Evolutionary conservation across 2,329 filamentous ascomycete species (phyloP).

Genomic region (Hortaea werneckii): DNA sequence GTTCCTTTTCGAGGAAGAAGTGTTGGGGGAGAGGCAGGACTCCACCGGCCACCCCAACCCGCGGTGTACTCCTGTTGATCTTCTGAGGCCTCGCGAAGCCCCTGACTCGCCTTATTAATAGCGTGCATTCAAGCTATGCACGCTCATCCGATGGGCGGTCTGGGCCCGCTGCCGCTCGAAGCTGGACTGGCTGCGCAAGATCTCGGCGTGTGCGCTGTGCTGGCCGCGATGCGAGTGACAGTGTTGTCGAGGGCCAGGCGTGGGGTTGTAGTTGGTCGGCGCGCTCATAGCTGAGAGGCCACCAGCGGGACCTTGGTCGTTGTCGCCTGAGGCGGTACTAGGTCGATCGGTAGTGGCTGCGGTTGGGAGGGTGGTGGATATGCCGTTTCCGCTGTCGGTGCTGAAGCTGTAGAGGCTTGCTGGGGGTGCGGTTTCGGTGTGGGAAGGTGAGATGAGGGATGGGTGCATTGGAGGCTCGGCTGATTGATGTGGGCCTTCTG

Average conservation of each 20-base stretch:
- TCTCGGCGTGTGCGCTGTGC: slow-evolving; percentile 16
- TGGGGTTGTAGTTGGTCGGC: too few species aligned
- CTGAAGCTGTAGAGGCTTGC: slow-evolving; percentile 22
- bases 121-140: slow-evolving; percentile 16
- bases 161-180: slow-evolving; percentile 11
- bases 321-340: slow-evolving; percentile 5
- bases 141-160: slow-evolving; percentile 15
- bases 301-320: slow-evolving; percentile 1
- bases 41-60: too few species aligned
- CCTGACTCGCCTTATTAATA: slow-evolving; percentile 7
- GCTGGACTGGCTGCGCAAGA: slow-evolving; percentile 14
- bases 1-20: too few species aligned
- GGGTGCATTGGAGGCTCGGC: background rate
- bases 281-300: too few species aligned
- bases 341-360: slow-evolving; percentile 2
- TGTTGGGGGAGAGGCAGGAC: too few species aligned
- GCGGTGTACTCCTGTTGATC: too few species aligned
- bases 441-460: slow-evolving; percentile 9
- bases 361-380: slow-evolving; percentile 6
- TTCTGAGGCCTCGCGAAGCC: too few species aligned
- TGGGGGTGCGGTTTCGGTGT: slow-evolving; percentile 6
- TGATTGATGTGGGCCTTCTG: background rate
- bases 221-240: slow-evolving; percentile 15
- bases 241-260: background rate
- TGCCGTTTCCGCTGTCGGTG: slow-evolving; percentile 6